A percentile compares a stretch with the other conserved stretches of the same genome.
These are phyloP conservation scores for Phytophthora megakarya DNA, from an alignment of 352 stramenopile species.

Conservation along the genomic window DNA sequence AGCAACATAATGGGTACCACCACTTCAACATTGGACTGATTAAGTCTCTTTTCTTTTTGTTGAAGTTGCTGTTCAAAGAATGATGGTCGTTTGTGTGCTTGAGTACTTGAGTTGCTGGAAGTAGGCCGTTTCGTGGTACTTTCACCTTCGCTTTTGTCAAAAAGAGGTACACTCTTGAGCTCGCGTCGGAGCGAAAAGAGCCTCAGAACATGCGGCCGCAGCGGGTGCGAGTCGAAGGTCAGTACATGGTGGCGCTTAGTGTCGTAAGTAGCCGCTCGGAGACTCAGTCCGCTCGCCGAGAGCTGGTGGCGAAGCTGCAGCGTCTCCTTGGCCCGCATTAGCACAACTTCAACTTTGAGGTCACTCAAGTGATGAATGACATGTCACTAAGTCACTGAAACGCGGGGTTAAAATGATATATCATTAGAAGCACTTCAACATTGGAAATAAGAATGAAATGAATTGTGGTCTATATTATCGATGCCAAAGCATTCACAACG, in stretches of 20 bases:
- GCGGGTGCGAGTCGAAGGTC: constrained; percentile 50
- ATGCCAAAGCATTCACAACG: constrained; percentile 30
- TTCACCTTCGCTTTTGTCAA: constrained; percentile 30
- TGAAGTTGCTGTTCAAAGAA: constrained; percentile 28
- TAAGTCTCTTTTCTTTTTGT: constrained; percentile 11
- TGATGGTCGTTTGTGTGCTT: constrained; percentile 15
- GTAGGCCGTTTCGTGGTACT: neutral
- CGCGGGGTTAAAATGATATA: too few species aligned
- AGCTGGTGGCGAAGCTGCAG: constrained; percentile 82
- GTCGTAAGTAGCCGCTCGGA: constrained; percentile 70
- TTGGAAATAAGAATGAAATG: too few species aligned
- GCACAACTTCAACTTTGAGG: constrained; percentile 7
- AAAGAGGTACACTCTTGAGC: constrained; percentile 59
- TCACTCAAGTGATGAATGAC: constrained; percentile 9
- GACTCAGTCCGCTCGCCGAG: constrained; percentile 51
- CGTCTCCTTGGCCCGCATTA: constrained; percentile 49
- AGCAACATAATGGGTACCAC: constrained; percentile 38
- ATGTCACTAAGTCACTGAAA: neutral
- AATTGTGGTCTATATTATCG: constrained; percentile 11
- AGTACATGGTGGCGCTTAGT: constrained; percentile 71
- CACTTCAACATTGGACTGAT: constrained; percentile 7
- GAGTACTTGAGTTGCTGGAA: constrained; percentile 7
- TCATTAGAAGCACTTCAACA: too few species aligned
- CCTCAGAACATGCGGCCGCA: constrained; percentile 59
- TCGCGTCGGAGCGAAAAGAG: constrained; percentile 78